Evolutionary conservation across 1,139 yeast genomes (phyloP).

Genomic region (Candida albicans): DNA sequence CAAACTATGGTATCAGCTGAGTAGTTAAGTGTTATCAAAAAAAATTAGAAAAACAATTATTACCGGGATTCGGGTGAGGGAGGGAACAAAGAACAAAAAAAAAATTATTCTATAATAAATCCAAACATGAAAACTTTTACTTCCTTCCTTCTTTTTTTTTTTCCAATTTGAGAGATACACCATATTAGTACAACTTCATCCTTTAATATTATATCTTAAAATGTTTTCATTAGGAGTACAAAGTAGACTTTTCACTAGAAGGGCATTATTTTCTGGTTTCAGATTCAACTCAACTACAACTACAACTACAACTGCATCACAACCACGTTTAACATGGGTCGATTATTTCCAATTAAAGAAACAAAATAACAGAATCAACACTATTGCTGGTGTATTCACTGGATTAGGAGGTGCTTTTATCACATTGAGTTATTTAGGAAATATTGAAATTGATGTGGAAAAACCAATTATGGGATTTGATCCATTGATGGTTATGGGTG

Average conservation of each 20-base stretch:
- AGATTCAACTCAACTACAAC: constrained; percentile 22
- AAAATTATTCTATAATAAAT: no score
- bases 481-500: constrained; percentile 74
- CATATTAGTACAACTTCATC: not conserved
- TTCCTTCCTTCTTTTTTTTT: not conserved
- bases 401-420: constrained; percentile 66
- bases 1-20: no score
- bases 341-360: constrained; percentile 76
- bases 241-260: constrained; percentile 11
- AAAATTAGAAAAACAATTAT: no score
- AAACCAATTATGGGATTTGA: constrained; percentile 83
- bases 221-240: constrained; percentile 14
- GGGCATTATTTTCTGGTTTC: constrained; percentile 3
- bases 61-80: no score
- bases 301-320: constrained; percentile 5
- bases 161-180: not conserved
- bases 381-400: constrained; percentile 65
- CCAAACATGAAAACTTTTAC: no score
- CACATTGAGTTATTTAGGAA: constrained; percentile 77
- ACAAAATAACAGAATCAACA: constrained; percentile 69
- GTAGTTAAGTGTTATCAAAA: no score
- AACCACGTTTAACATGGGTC: constrained; percentile 57
- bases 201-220: not conserved
- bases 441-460: constrained; percentile 80
- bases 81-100: no score